Evolutionary conservation across 2,329 filamentous ascomycete species (phyloP).

Genomic region (Trichoderma arundinaceum): DNA sequence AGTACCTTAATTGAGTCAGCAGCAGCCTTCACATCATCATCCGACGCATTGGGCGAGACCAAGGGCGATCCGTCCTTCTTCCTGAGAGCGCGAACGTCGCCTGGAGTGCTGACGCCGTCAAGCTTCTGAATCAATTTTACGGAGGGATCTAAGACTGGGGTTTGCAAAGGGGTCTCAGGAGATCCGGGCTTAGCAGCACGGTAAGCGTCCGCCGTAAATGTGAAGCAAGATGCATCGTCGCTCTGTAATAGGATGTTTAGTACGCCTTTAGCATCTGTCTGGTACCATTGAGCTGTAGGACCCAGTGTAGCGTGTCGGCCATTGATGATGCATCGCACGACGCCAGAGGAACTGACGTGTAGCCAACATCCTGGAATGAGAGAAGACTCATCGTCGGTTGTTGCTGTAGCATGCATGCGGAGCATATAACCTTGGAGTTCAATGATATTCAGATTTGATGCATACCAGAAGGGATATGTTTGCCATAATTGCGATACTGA

Average conservation of each 20-base stretch:
- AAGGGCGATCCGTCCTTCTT: not conserved
- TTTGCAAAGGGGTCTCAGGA: not conserved
- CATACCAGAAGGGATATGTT: conserved; percentile 2
- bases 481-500: conserved; percentile 6
- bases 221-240: not conserved
- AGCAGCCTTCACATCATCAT: not conserved
- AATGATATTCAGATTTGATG: not conserved
- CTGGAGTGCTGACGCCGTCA: not conserved
- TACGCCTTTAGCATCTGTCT: conserved; percentile 4
- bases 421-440: not conserved
- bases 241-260: not conserved
- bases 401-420: conserved; percentile 5
- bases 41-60: not conserved
- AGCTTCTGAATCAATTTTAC: conserved; percentile 5
- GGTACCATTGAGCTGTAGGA: not conserved
- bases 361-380: conserved; percentile 8
- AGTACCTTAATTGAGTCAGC: not conserved
- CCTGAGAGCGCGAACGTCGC: not conserved
- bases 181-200: not conserved
- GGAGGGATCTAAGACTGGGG: not conserved
- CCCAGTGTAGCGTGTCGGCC: not conserved
- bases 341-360: not conserved
- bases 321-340: conserved; percentile 1
- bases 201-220: not conserved
- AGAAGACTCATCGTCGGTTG: not conserved